Base-by-base conservation (phyloP, 768 basidiomycete species). In the Mycena belliarum region DNA sequence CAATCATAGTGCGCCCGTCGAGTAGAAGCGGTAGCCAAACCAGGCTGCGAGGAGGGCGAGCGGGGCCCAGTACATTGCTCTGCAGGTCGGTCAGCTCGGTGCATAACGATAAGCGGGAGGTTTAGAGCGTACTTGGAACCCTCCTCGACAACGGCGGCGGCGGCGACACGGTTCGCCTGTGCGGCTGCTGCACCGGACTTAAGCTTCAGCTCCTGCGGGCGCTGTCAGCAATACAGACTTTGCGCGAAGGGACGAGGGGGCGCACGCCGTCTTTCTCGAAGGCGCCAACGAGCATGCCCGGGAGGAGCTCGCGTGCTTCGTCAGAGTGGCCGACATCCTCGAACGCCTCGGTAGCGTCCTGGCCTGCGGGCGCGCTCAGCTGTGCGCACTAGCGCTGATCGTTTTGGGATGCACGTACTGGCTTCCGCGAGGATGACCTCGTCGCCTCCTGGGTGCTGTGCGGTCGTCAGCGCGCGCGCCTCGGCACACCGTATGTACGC, bases 241-340 rank as follows among this genome's bases (percentile, higher is more conserved):
- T 21, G 20, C 20, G 25, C 18, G n/a, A 8, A n/a, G 5, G 37
- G 12, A 3, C 18, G 37, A n/a, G 20, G 4, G 11, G 29, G 29
- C 32, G 77, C 84, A 32, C 89, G 46, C 79, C 79, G 65, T 76
- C 79, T 65, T 87, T 78, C 69, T 91, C 89, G 64, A 95, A 92
- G 1, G 90, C 84, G 51, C 95, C 95, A 49, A 97, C 79, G 40
- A 85, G 75, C 82, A 97, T 84, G 63, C 73, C 86, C 18, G 83
- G 84, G 50, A 98, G 81, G 57, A 95, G 82, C 14, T 80, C 88
- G 50, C 97, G 87, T 24, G 97, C 97, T 76, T 99, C 97, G 66
- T 98, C 96, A 1, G 95, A 98, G 82, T 98, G 97, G 28, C 97
- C 97, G 28, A 99, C 96, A 72, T 99, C 97, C 76, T 98, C 96